phyloP scores from a whole-genome alignment of 192 early-diverging fungal species.

The Linnemannia exigua region DNA sequence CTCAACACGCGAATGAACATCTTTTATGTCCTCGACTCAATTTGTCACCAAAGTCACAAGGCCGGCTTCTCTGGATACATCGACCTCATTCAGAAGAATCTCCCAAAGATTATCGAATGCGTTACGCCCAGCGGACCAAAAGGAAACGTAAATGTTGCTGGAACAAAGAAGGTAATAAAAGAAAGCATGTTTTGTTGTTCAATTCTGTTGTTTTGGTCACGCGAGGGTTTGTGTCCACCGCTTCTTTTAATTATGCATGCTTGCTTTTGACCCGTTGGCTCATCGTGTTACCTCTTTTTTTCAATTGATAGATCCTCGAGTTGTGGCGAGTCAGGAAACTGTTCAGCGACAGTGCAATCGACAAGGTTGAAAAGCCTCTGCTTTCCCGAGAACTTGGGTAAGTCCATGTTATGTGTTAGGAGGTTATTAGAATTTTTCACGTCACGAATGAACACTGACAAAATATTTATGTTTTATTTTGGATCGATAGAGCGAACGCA shows the following conservation, averaged over 20 bases:
- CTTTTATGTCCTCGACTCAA: slow-evolving; percentile 70
- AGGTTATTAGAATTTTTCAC: neutral
- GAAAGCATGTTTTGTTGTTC: neutral
- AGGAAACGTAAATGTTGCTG: slow-evolving; percentile 68
- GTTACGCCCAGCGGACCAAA: slow-evolving; percentile 60
- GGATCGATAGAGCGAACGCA: slow-evolving; percentile 12
- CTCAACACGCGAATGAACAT: slow-evolving; percentile 68
- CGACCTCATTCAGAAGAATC: slow-evolving; percentile 61
- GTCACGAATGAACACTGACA: neutral
- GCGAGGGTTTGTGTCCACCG: neutral
- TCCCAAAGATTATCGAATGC: slow-evolving; percentile 58
- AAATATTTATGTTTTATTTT: neutral
- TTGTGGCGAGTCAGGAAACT: slow-evolving; percentile 27
- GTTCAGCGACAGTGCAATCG: slow-evolving; percentile 35
- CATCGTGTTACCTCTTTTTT: neutral
- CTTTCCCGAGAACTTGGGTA: slow-evolving; percentile 57
- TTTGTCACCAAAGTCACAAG: slow-evolving; percentile 62
- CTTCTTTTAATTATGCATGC: neutral
- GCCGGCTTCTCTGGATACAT: slow-evolving; percentile 63
- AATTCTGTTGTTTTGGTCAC: neutral
- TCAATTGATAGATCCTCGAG: slow-evolving; percentile 31
- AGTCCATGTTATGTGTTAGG: neutral
- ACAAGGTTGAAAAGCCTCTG: slow-evolving; percentile 57
- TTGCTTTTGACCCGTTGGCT: neutral
- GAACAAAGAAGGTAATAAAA: slow-evolving; percentile 61